Evolutionary conservation across 768 basidiomycete genomes (phyloP).

Genomic region (Pisolithus marmoratus): DNA sequence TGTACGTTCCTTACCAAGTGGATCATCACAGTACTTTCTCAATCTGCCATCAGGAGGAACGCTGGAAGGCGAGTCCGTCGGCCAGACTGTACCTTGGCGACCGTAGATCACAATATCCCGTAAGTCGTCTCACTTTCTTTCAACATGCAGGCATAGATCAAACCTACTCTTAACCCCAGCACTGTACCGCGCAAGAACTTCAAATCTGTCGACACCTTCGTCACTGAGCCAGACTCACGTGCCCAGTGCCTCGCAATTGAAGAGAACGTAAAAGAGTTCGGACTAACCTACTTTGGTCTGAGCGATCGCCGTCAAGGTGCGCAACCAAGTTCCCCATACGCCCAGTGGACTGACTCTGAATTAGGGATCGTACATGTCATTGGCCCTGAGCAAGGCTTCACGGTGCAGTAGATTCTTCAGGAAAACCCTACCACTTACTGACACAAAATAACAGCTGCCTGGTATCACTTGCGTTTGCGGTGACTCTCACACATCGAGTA

Average conservation of each 20-base stretch:
- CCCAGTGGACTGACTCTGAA: slow-evolving; percentile 4
- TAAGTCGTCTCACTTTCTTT: slow-evolving; percentile 34
- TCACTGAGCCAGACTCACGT: slow-evolving; percentile 79
- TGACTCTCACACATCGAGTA: slow-evolving; percentile 91
- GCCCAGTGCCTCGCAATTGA: slow-evolving; percentile 80
- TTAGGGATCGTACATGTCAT: slow-evolving; percentile 83
- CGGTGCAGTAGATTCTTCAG: slow-evolving; percentile 36
- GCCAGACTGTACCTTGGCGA: slow-evolving; percentile 85
- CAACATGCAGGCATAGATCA: neutral
- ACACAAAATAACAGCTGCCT: slow-evolving; percentile 45
- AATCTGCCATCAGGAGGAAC: slow-evolving; percentile 43
- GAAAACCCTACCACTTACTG: neutral
- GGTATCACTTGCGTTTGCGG: slow-evolving; percentile 85
- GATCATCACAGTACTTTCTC: slow-evolving; percentile 6
- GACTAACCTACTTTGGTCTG: slow-evolving; percentile 89
- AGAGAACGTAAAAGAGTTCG: slow-evolving; percentile 88
- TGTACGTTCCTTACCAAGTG: slow-evolving; percentile 39
- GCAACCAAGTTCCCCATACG: slow-evolving; percentile 1
- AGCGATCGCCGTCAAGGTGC: slow-evolving; percentile 81
- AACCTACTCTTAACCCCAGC: slow-evolving; percentile 29
- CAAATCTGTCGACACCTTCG: slow-evolving; percentile 64
- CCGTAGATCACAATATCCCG: slow-evolving; percentile 87
- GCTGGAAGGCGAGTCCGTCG: slow-evolving; percentile 74
- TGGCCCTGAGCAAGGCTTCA: slow-evolving; percentile 92
- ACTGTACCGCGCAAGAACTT: slow-evolving; percentile 73